Percentiles rank a stretch among this genome's conserved stretches.
These are phyloP conservation scores for Chlamydomonas applanata DNA, from an alignment of 139 green algal genomes.

Conservation along the genomic window DNA sequence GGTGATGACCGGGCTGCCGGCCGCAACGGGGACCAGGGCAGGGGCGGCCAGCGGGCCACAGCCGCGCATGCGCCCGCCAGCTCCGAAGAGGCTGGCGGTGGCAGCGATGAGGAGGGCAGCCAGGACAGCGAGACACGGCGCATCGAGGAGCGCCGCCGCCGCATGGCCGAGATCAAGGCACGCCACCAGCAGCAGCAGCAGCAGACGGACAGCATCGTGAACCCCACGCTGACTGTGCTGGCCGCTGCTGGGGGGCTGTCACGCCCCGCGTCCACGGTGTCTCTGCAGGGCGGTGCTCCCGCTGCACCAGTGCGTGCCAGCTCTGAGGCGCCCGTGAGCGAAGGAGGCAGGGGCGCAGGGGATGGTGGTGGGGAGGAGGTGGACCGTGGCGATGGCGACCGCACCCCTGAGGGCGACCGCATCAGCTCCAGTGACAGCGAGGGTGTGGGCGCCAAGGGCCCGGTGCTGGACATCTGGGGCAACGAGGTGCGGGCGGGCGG, in stretches of 20 bases:
- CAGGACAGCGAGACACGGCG: too few relatives aligned
- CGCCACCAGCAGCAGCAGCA: neutral
- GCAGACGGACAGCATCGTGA: neutral
- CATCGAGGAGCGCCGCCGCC: neutral
- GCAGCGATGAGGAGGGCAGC: too few relatives aligned
- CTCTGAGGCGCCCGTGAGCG: neutral
- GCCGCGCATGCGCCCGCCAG: too few relatives aligned
- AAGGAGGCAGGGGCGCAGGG: neutral
- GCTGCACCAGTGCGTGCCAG: neutral
- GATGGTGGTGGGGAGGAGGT: neutral
- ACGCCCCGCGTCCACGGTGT: neutral
- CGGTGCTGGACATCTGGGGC: conserved; percentile 12
- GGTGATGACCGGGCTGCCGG: too few relatives aligned
- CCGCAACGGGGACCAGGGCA: too few relatives aligned
- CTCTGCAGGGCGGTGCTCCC: neutral
- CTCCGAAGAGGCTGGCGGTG: too few relatives aligned
- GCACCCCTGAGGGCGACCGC: conserved; percentile 1
- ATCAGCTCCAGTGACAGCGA: conserved; percentile 5
- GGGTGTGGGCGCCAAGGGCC: neutral
- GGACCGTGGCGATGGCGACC: neutral
- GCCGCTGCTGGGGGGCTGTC: neutral
- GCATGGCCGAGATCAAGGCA: conserved; percentile 13
- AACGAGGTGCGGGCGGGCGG: too few relatives aligned
- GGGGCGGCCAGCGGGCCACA: too few relatives aligned
- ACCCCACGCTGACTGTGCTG: neutral